A percentile compares a stretch with the other conserved stretches of the same genome.
Evolutionary conservation across 805 yeast genomes (phyloP).

Genomic region (Metschnikowia corniflorae): DNA sequence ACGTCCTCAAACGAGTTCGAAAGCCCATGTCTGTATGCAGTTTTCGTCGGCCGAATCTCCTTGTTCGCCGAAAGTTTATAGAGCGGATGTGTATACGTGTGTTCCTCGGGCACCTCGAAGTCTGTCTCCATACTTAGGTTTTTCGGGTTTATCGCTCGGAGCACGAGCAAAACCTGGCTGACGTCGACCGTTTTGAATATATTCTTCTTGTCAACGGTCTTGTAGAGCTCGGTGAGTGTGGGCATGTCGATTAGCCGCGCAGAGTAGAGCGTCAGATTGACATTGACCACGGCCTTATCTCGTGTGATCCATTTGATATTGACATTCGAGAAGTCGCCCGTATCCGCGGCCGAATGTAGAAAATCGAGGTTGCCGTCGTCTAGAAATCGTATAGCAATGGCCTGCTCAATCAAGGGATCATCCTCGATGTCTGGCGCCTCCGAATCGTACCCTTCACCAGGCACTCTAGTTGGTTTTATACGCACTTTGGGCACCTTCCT

Average conservation of each 20-base stretch:
- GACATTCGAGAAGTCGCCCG: constrained; percentile 70
- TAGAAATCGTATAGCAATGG: constrained; percentile 72
- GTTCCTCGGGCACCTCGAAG: constrained; percentile 39
- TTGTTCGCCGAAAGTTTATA: constrained; percentile 30
- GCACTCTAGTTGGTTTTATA: constrained; percentile 61
- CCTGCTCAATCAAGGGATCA: constrained; percentile 89
- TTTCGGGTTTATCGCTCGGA: constrained; percentile 46
- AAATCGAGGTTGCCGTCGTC: constrained; percentile 67
- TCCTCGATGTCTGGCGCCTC: constrained; percentile 96
- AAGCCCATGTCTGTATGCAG: constrained; percentile 69
- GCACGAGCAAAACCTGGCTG: constrained; percentile 77
- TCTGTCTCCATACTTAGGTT: constrained; percentile 44
- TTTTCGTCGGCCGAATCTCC: constrained; percentile 45
- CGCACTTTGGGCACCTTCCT: constrained; percentile 43
- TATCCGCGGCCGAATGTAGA: constrained; percentile 70
- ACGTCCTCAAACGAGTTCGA: constrained; percentile 77
- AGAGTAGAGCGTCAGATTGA: constrained; percentile 68
- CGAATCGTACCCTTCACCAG: constrained; percentile 95
- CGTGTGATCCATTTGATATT: constrained; percentile 80
- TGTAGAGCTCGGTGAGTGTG: constrained; percentile 79
- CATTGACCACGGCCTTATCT: constrained; percentile 69
- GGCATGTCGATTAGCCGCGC: constrained; percentile 90
- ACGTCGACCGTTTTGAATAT: constrained; percentile 83
- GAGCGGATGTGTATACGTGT: constrained; percentile 36
- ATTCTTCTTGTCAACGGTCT: constrained; percentile 85